Evolutionary conservation across 495 filamentous ascomycete genomes (phyloP).

Genomic region (Trypethelium eluteriae): DNA sequence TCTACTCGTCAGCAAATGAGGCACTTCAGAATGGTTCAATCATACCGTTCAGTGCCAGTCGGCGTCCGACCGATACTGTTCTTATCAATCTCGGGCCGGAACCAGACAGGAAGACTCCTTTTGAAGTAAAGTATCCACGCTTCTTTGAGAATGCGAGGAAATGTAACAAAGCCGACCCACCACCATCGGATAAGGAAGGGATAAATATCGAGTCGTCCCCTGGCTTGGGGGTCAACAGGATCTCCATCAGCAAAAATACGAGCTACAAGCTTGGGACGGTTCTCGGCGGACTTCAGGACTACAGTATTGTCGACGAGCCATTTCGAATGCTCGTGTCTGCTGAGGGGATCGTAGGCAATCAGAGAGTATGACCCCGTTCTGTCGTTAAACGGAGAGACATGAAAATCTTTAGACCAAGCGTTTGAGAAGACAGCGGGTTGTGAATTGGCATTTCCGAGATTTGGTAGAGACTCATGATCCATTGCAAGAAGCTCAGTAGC

Average conservation of each 20-base stretch:
- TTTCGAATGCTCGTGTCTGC: constrained; percentile 29
- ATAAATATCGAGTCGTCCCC: constrained; percentile 37
- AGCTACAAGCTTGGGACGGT: constrained; percentile 49
- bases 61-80: constrained; percentile 45
- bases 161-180: constrained; percentile 57
- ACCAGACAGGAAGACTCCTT: constrained; percentile 50
- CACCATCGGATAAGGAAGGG: constrained; percentile 50
- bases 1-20: constrained; percentile 5
- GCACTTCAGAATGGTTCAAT: not conserved
- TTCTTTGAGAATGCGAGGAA: constrained; percentile 53
- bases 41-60: constrained; percentile 36
- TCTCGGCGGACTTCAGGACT: constrained; percentile 48
- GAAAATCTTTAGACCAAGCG: constrained; percentile 61
- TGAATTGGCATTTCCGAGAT: constrained; percentile 1
- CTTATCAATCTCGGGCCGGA: constrained; percentile 47
- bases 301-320: constrained; percentile 48
- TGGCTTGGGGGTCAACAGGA: constrained; percentile 42
- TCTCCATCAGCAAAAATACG: constrained; percentile 42
- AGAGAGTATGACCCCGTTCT: constrained; percentile 54
- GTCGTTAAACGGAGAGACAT: constrained; percentile 66
- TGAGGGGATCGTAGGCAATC: constrained; percentile 48
- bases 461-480: not conserved
- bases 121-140: constrained; percentile 47
- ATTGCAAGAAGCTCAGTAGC: not conserved
- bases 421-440: constrained; percentile 33